Base-by-base conservation (phyloP, 495 filamentous ascomycete genomes). In the Amniculicola lignicola region DNA sequence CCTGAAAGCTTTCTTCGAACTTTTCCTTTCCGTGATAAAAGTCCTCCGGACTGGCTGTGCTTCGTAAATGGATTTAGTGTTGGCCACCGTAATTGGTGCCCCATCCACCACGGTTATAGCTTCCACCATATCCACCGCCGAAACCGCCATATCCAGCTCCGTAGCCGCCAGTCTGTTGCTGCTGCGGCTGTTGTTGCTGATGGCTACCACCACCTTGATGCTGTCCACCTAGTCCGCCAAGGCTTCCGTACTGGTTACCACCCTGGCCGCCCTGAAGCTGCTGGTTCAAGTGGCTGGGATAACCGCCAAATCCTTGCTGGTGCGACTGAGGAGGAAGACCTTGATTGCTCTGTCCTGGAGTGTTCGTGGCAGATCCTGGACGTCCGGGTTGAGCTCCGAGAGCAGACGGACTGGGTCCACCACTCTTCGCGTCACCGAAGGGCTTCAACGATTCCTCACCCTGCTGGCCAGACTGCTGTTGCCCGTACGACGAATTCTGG, bases 341-440 rank as follows among this genome's bases (percentile, higher is more conserved):
- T 67, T 89, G 86, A 5, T 79, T 80, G 15, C 82, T 33, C 39
- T 69, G 65, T 9, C 51, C 64, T 23, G 59, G 52, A 1, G 77
- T 78, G 57, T 78, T 84, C 12, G 86, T 84, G 12, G 90, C 89
- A 27, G 90, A 95, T 16, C 88, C 89, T 14, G 90, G 90, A 51
- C 90, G 86, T 27, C 80, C 82, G 29, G 88, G 85, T 63, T 88
- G 86, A 5, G 51, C 51, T 24, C 82, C 83, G 23, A 95, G 80
- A 5, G 89, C 60, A 51, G 62, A 89, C 24, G 90, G 90, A 70
- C 89, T 94, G 2, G 90, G 90, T 4, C 88, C 89, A 28, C 82
- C 73, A 63, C 70, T 62, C 73, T 94, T 93, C 49, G 83, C 74
- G 24, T 88, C 85, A 31, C 85, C 85, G 57, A 81, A 89, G 15